Percentiles rank a stretch among this genome's conserved stretches.
phyloP scores from a whole-genome alignment of 257 asterid species.

The Fraxinus cuspidata region DNA sequence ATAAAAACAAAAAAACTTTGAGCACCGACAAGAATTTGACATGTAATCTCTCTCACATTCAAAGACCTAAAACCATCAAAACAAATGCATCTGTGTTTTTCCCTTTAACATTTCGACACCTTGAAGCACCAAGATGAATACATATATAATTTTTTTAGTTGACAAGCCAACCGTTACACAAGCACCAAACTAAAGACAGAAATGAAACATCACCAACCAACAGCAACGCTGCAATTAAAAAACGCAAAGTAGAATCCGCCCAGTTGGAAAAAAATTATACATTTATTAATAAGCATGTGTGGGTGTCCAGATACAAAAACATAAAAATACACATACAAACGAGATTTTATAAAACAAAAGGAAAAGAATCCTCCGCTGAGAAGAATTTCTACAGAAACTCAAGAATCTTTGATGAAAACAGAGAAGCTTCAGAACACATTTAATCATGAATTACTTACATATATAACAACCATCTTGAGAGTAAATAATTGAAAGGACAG shows the following conservation, averaged over 20 bases:
- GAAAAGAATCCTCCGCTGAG: neutral
- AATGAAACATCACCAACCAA: neutral
- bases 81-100: neutral
- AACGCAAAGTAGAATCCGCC: neutral
- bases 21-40: neutral
- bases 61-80: neutral
- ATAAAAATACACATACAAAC: neutral
- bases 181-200: neutral
- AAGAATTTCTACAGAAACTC: neutral
- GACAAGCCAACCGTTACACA: neutral
- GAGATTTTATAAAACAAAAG: constrained; percentile 2
- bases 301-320: neutral
- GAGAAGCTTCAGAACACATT: constrained; percentile 13
- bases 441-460: constrained; percentile 21
- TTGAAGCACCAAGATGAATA: too few relatives aligned
- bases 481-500: neutral
- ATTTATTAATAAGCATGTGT: neutral
- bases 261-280: neutral
- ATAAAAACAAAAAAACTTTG: neutral
- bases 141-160: neutral
- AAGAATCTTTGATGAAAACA: neutral
- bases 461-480: constrained; percentile 12
- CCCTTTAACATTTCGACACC: too few relatives aligned
- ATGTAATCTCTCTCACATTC: neutral
- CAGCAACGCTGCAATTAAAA: neutral